Percentiles rank a stretch among this genome's conserved stretches.
Evolutionary conservation across 2,329 filamentous ascomycete species (phyloP).

Genomic region (Pseudopithomyces chartarum): DNA sequence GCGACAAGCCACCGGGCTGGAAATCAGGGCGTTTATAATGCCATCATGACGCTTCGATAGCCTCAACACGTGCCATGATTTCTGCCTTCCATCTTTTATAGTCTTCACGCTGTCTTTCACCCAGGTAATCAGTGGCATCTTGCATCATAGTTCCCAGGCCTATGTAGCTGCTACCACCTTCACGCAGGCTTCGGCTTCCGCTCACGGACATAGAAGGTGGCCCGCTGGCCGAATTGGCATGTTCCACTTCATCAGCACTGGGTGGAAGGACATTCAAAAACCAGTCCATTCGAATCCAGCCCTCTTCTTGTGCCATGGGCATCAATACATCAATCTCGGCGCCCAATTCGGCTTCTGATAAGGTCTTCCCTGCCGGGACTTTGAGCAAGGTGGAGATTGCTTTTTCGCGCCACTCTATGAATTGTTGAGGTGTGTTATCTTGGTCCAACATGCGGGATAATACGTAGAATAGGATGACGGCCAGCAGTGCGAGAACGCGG

Average conservation of each 20-base stretch:
- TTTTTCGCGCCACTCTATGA: constrained; percentile 39
- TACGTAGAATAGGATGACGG: constrained; percentile 66
- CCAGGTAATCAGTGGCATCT: constrained; percentile 73
- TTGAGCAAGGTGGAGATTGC: constrained; percentile 59
- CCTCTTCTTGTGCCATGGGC: constrained; percentile 39
- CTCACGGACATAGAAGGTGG: constrained; percentile 31
- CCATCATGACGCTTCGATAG: constrained; percentile 47
- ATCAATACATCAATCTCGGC: constrained; percentile 41
- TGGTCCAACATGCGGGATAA: constrained; percentile 50
- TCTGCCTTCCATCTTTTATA: constrained; percentile 68
- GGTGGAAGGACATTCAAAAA: constrained; percentile 59
- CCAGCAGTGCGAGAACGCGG: constrained; percentile 55
- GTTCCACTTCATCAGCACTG: constrained; percentile 33
- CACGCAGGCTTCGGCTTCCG: constrained; percentile 47
- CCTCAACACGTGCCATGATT: constrained; percentile 62
- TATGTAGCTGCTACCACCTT: constrained; percentile 51
- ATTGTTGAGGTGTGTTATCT: constrained; percentile 36
- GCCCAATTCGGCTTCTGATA: constrained; percentile 51
- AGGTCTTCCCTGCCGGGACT: constrained; percentile 55
- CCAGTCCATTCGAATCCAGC: constrained; percentile 59
- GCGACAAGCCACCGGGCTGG: neutral
- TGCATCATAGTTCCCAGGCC: constrained; percentile 73
- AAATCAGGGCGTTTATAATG: neutral
- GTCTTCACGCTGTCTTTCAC: constrained; percentile 64
- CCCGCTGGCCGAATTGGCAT: constrained; percentile 28